Base-by-base conservation (phyloP, 306 rosid species). In the Elaeagnus macrophylla region DNA sequence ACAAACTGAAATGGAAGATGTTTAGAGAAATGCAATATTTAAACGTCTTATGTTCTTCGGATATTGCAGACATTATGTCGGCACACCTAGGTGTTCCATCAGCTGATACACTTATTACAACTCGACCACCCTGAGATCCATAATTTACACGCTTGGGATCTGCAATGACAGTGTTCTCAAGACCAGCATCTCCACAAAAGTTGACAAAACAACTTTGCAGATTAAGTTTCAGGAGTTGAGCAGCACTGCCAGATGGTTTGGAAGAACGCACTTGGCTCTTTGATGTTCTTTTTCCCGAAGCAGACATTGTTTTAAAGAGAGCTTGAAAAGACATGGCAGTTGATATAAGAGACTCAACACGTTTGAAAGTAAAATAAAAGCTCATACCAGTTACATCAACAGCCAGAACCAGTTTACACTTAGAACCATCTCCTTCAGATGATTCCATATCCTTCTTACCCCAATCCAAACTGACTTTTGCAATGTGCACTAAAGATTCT, bases 91-190 rank as follows among this genome's bases (percentile, higher is more conserved):
- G 82, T 48, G 89, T 84, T 66, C 96, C 96, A 79, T 93, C 94
- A 45, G 79, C 79, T 59, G 81, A 80, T 48, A 64, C 79, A 53
- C 76, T 68, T 57, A 93, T 59, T 45, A 75, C 67, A 69, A 82
- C 78, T 64, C 70, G 84, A 77, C 99, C 99, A 64, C 99, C 99
- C 59, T 87, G 99, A 67, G 95, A 84, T 62, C 99, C 99, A 73
- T 84, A 84, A 75, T 87, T 80, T 61, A 93, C 93, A 43, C 87
- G 85, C 78, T 93, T 93, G 59, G 99, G 94, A 37, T 93, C 99
- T 62, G 93, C 75, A 73, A 87, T 79, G 75, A 57, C 65, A 16
- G 72, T 65, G 65, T 75, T 87, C 61, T 82, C 99, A 68, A 87
- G 70, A 62, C 85, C 89, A 19, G 72, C 65, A 67, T 93, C 96